Base-by-base conservation (phyloP, 495 filamentous ascomycete genomes). In the Mycothermus thermophilus region DNA sequence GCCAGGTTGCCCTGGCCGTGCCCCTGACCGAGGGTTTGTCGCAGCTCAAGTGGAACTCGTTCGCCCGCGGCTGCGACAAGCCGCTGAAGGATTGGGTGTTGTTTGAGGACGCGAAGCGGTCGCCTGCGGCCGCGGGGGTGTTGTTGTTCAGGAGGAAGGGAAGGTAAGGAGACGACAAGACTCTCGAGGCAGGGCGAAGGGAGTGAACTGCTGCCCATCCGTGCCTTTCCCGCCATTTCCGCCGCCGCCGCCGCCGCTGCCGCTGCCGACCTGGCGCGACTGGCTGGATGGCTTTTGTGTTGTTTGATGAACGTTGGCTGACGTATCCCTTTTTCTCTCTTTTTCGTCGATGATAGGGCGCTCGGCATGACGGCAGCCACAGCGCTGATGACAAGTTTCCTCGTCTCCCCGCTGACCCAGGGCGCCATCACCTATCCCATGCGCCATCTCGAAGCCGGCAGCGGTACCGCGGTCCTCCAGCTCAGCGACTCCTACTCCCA, bases 1-100 rank as follows among this genome's bases (percentile, higher is more conserved):
- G 59, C 38, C 63, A 62, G 33, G 51, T 58, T 7, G 40, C 40
- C 1, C 31, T 70, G 46, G 42, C 52, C 1, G 54, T 61, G 12
- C 48, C 57, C 8, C 37, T 68, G 34, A 52, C 47, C 3, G 58
- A 63, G 32, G 56, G 49, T 7, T 30, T 71, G 13, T 51, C 52
- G 1, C 64, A 67, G 42, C 50, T 69, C 6, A 71, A 67, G 40
- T 67, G 64, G 63, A 61, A 60, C 15, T 66, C 60, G 57, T 67
- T 66, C 38, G 52, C 41, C 2, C 21, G 54, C 6, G 42, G 47
- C 4, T 6, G 6, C 6, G 48, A 54, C 24, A 57, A 57, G 38
- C 51, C 50, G 25, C 26, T 71, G 13, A 49, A 40, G n/a, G 66
- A 69, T 37, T 57, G 66, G 24, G 35, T 48, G 8, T 27, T 46